Evolutionary conservation across 2,329 filamentous ascomycete species (phyloP).

Genomic region (Claviceps humidiphila): DNA sequence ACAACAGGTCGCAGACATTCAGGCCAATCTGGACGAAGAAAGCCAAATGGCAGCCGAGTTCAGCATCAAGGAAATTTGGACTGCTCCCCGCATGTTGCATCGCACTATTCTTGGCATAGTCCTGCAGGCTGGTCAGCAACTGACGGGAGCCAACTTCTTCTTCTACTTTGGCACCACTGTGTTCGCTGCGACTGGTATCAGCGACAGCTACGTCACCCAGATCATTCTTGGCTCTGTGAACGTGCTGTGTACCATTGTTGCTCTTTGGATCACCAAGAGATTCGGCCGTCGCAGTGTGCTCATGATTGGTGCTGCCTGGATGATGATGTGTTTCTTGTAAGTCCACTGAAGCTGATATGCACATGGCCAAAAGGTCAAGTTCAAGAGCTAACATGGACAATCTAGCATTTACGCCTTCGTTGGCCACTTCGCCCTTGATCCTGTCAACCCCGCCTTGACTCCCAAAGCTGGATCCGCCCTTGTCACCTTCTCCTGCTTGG

Average conservation of each 20-base stretch:
- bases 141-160: slow-evolving; percentile 57
- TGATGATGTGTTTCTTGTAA: slow-evolving; percentile 38
- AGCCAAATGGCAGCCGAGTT: slow-evolving; percentile 30
- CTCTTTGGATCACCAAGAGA: slow-evolving; percentile 52
- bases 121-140: slow-evolving; percentile 53
- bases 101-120: slow-evolving; percentile 48
- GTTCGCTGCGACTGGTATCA: slow-evolving; percentile 51
- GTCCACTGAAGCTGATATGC: slow-evolving; percentile 6
- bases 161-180: slow-evolving; percentile 55
- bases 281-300: slow-evolving; percentile 50
- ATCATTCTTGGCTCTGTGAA: slow-evolving; percentile 58
- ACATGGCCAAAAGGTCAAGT: not conserved
- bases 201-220: slow-evolving; percentile 52
- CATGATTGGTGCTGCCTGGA: slow-evolving; percentile 49
- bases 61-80: slow-evolving; percentile 48
- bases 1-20: slow-evolving; percentile 38
- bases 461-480: slow-evolving; percentile 42
- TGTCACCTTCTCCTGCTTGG: slow-evolving; percentile 56
- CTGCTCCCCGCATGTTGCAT: slow-evolving; percentile 52
- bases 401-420: slow-evolving; percentile 33
- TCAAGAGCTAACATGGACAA: not conserved
- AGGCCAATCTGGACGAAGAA: slow-evolving; percentile 36
- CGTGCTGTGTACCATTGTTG: slow-evolving; percentile 50
- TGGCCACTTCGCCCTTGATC: slow-evolving; percentile 31
- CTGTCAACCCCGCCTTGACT: slow-evolving; percentile 26